These are phyloP conservation scores for Podaxis sp. DNA, from an alignment of 768 basidiomycete genomes.

Conservation along the genomic window DNA sequence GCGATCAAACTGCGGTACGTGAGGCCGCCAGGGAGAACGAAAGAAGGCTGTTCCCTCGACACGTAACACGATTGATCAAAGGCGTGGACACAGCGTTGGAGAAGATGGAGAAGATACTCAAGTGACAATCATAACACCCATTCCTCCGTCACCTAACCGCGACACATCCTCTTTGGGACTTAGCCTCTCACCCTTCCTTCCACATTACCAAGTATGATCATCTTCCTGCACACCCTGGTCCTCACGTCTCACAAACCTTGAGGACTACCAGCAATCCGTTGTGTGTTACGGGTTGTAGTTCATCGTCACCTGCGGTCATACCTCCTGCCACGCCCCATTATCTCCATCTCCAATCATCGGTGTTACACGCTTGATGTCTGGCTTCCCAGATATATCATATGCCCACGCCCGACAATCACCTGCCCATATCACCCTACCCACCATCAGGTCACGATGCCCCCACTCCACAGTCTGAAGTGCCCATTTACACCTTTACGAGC, in stretches of 20 bases:
- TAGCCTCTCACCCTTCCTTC: not conserved
- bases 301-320: not conserved
- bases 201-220: not conserved
- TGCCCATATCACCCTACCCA: not conserved
- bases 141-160: not conserved
- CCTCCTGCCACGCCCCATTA: not conserved
- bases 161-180: not conserved
- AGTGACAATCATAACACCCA: conserved; percentile 22
- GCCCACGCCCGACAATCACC: not conserved
- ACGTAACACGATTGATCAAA: conserved; percentile 58
- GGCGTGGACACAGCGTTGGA: conserved; percentile 64
- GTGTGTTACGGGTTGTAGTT: not conserved
- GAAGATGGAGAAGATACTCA: conserved; percentile 61
- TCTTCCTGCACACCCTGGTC: not conserved
- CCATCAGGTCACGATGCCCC: not conserved
- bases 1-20: conserved; percentile 35
- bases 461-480: not conserved
- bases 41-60: conserved; percentile 49
- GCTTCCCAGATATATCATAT: conserved; percentile 1
- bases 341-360: not conserved
- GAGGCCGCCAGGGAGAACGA: conserved; percentile 18
- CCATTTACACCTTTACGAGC: not conserved
- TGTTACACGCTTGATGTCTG: not conserved
- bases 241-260: not conserved
- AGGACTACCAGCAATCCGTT: not conserved